A percentile compares a stretch with the other conserved stretches of the same genome.
Evolutionary conservation across 2,329 filamentous ascomycete species (phyloP).

Genomic region (Aureobasidium vineae): DNA sequence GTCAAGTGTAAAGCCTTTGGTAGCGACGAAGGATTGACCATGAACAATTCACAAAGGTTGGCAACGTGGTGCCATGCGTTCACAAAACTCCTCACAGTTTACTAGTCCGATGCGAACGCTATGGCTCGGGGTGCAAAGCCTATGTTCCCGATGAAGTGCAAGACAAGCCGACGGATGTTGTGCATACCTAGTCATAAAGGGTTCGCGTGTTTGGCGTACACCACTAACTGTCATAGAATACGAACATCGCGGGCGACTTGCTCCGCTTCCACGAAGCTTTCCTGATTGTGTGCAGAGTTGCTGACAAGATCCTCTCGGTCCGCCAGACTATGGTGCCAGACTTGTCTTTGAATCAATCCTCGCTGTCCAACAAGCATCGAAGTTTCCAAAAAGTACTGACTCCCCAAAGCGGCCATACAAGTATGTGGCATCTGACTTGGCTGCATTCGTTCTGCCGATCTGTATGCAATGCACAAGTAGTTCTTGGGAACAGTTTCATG

Average conservation of each 20-base stretch:
- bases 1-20: neutral
- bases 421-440: neutral
- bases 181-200: neutral
- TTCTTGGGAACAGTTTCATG: neutral
- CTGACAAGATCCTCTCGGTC: neutral
- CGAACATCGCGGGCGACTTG: neutral
- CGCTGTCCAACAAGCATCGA: neutral
- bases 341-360: neutral
- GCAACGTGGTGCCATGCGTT: constrained; percentile 4
- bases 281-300: neutral
- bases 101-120: neutral
- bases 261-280: neutral
- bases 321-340: neutral
- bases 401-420: neutral
- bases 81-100: neutral
- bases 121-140: neutral
- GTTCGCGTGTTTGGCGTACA: neutral
- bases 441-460: neutral
- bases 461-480: neutral
- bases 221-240: neutral
- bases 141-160: constrained; percentile 6
- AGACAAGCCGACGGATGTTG: constrained; percentile 10
- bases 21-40: neutral
- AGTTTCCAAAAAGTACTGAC: neutral
- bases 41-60: constrained; percentile 4